Conservation (phyloP, 2,329 filamentous ascomycete species). For the Proliferodiscus dingleyae region DNA sequence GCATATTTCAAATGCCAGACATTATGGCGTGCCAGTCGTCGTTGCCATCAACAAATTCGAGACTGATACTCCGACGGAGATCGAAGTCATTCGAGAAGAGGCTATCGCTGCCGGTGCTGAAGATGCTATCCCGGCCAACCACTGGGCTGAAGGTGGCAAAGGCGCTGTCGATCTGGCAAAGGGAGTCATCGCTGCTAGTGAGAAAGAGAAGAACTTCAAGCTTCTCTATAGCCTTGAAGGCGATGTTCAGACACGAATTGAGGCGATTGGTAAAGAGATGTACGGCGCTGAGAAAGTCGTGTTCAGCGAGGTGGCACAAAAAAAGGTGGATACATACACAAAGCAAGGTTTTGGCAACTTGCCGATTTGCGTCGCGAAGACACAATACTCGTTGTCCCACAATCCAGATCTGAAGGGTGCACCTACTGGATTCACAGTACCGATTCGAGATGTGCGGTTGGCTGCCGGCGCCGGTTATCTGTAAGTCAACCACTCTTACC, state of each 20-base stretch:
- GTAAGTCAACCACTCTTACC: conserved; percentile 43
- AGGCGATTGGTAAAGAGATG: conserved; percentile 86
- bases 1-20: conserved; percentile 85
- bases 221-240: conserved; percentile 79
- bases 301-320: conserved; percentile 89
- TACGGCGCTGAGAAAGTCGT: conserved; percentile 88
- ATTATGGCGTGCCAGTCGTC: conserved; percentile 88
- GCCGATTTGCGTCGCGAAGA: conserved; percentile 97
- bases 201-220: conserved; percentile 81
- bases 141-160: conserved; percentile 93
- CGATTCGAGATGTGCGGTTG: conserved; percentile 89
- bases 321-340: conserved; percentile 94
- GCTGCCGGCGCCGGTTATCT: conserved; percentile 91
- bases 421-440: conserved; percentile 88
- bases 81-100: conserved; percentile 84
- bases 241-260: conserved; percentile 81
- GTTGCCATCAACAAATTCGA: conserved; percentile 97
- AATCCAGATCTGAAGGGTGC: conserved; percentile 93
- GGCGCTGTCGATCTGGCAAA: conserved; percentile 86
- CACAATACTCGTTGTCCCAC: conserved; percentile 93
- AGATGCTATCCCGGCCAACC: conserved; percentile 88
- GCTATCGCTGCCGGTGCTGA: conserved; percentile 87
- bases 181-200: conserved; percentile 75
- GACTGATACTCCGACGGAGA: conserved; percentile 89
- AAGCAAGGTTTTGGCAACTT: conserved; percentile 87